Base-by-base conservation (phyloP, 768 basidiomycete species). In the Crepidotus variabilis region DNA sequence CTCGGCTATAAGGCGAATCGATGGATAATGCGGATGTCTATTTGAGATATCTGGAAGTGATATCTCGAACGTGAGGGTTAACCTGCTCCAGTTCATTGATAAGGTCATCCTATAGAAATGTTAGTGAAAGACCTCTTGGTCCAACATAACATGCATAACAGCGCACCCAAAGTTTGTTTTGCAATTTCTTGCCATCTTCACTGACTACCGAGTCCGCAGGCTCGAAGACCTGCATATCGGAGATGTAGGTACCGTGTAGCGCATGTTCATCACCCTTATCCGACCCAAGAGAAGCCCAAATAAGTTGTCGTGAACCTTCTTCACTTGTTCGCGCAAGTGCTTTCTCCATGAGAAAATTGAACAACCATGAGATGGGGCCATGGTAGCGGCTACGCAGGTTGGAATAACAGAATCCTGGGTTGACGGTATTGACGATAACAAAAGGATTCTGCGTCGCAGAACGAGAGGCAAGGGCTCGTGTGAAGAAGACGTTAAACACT, bases 331-430 rank as follows among this genome's bases (percentile, higher is more conserved):
- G 68, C 1, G 71, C 77, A 0, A 81, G 43, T 0, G 67, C 1
- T 4, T 51, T 61, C 36, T 74, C 69, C 59, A 73, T 64, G 2
- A 75, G 20, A 33, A 54, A 52, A 16, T 54, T 35, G 4, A 72
- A 5, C 10, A 61, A 8, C 28, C 28, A 13, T 7, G 57, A 51
- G 24, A 54, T 23, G 21, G 68, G 6, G 0, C 63, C 66, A 1
- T 50, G 45, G 4, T 74, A n/a, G 6, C 65, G 59, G 22, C 72
- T 59, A 0, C 66, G 61, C 1, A 81, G 62, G 20, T 72, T 68
- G 6, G 76, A 77, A 18, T 61, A 51, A 61, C 77, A 77, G 60
- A 68, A 73, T 1, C 78, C 78, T n/a, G 79, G 79, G 51, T 74
- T 72, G 32, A 75, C 67, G 33, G 69, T 46, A 54, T 70, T 69